Conservation (phyloP, 2,329 filamentous ascomycete genomes). For the Apiospora arundinis region DNA sequence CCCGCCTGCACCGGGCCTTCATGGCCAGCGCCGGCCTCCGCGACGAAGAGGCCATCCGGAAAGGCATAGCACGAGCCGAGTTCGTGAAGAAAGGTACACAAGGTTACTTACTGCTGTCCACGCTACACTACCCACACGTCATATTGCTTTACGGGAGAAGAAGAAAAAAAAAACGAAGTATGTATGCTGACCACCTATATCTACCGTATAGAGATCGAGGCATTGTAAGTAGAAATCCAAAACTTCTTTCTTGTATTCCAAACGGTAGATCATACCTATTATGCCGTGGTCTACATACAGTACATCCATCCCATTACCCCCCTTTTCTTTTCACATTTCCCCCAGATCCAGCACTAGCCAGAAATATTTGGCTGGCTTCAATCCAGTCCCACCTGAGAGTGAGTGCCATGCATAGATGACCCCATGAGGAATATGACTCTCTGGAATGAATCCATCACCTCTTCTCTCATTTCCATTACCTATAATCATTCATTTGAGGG, state of each 20-base stretch:
- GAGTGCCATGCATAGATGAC: background rate
- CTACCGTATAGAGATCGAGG: slow-evolving; percentile 76
- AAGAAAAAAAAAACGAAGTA: too few species aligned
- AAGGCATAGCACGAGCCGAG: slow-evolving; percentile 78
- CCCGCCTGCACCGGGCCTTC: slow-evolving; percentile 85
- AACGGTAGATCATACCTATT: background rate
- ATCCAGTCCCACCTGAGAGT: background rate
- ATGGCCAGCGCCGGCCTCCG: slow-evolving; percentile 72
- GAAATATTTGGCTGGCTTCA: background rate
- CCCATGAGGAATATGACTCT: background rate
- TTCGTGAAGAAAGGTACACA: slow-evolving; percentile 85
- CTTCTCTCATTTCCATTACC: background rate
- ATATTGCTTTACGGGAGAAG: background rate
- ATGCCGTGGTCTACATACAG: background rate
- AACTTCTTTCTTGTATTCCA: background rate
- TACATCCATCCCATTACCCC: background rate
- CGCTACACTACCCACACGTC: background rate
- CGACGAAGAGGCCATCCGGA: slow-evolving; percentile 76
- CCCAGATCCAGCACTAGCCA: background rate
- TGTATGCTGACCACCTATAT: background rate
- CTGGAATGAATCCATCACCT: background rate
- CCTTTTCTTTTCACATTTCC: background rate
- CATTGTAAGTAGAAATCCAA: slow-evolving; percentile 68
- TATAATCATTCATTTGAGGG: background rate
- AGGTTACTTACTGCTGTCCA: slow-evolving; percentile 23